Conservation (phyloP, 164 flowering plant genomes). For the Dillenia suffruticosa region DNA sequence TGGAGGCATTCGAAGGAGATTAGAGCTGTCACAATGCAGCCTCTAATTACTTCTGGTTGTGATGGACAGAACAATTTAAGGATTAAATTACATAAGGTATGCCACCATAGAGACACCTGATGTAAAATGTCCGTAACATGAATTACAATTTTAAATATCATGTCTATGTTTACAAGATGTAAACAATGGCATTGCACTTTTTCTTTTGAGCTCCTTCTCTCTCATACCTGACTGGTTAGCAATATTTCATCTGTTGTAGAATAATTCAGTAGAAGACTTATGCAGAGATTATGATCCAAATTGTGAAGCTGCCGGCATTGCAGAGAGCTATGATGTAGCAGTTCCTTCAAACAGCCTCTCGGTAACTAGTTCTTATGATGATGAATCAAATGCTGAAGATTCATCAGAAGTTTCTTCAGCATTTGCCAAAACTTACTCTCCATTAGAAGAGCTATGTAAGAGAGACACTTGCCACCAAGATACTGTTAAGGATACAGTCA, state of each 20-base stretch:
- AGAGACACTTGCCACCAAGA: conserved; percentile 6
- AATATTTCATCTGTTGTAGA: conserved; percentile 17
- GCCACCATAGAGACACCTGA: neutral
- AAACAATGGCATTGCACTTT: no score
- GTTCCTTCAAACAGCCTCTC: conserved; percentile 19
- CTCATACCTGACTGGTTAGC: neutral
- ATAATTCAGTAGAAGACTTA: conserved; percentile 12
- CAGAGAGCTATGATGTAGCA: conserved; percentile 27
- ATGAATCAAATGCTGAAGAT: conserved; percentile 13
- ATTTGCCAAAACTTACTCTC: conserved; percentile 4
- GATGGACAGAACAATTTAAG: conserved; percentile 16
- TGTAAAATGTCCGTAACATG: neutral
- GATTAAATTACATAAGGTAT: conserved; percentile 22
- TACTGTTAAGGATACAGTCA: conserved; percentile 1
- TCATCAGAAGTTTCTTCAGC: conserved; percentile 19
- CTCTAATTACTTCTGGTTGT: conserved; percentile 21
- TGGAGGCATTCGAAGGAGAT: conserved; percentile 49
- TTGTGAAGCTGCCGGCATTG: conserved; percentile 42
- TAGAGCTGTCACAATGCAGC: conserved; percentile 47
- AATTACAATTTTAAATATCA: neutral
- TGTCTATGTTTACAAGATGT: no score
- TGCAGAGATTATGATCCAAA: conserved; percentile 15
- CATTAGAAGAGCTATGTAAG: neutral
- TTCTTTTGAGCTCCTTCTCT: no score
- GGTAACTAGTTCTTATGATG: conserved; percentile 9